phyloP scores from a whole-genome alignment of 345 rosid genomes.

The Raphanus raphanistrum region DNA sequence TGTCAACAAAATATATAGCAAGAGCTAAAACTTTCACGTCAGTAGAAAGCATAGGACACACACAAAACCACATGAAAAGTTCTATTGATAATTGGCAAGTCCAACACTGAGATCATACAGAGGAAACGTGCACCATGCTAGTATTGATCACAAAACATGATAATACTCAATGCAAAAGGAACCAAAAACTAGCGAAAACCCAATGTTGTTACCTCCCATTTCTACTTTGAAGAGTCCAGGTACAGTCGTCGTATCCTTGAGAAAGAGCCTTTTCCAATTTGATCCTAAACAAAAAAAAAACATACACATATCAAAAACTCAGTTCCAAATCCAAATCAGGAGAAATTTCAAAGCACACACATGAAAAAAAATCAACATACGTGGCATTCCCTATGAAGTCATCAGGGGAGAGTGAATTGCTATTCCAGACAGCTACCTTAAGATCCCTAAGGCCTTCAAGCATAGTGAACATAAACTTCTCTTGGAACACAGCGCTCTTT shows the following conservation, averaged over 20 bases:
- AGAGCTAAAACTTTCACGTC: not conserved
- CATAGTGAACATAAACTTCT: conserved; percentile 71
- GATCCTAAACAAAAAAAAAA: conserved; percentile 49
- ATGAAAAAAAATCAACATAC: conserved; percentile 42
- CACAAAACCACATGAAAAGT: not conserved
- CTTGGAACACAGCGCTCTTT: conserved; percentile 78
- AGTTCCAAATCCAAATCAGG: not conserved
- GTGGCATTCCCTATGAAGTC: conserved; percentile 89
- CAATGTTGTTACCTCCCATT: conserved; percentile 63
- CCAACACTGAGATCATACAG: not conserved
- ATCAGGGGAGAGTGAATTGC: conserved; percentile 62
- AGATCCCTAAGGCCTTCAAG: conserved; percentile 86
- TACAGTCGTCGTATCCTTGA: conserved; percentile 70
- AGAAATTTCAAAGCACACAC: not conserved
- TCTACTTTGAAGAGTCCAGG: conserved; percentile 80
- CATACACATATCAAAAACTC: not conserved
- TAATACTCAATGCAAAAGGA: not conserved
- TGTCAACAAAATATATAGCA: not conserved
- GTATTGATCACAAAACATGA: not conserved
- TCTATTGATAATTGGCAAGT: not conserved
- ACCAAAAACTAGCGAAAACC: not conserved
- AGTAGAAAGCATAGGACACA: not conserved
- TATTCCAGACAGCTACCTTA: conserved; percentile 67
- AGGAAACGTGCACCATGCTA: not conserved
- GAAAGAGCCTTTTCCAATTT: conserved; percentile 74